Base-by-base conservation (phyloP, 805 yeast genomes). In the Limtongia smithiae region DNA sequence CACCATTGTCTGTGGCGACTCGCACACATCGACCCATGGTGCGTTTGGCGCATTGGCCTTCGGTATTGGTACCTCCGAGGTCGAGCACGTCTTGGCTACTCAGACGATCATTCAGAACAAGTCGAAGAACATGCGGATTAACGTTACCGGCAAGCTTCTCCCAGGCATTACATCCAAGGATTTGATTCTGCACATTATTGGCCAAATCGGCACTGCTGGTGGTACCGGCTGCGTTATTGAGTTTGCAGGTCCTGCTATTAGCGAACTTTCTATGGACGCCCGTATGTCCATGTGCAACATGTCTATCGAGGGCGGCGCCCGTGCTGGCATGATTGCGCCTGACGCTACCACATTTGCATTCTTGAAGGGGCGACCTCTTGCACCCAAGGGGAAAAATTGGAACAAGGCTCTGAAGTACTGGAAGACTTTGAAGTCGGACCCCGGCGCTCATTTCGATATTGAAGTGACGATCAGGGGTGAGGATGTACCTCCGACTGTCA, bases 211-310 rank as follows among this genome's bases (percentile, higher is more conserved):
- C 72, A 93, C 98, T 59, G 98, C 98, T 54, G 98, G 98, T 71
- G 98, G 98, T 73, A 93, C 97, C 51, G 98, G 98, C 46, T 75
- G 81, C 63, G 98, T 93, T 50, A 86, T 93, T 67, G 98, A 93
- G 73, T 93, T 91, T 71, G 93, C 95, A 41, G 98, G 98, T 68
- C 80, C 83, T 60, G 97, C 97, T 49, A 90, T 93, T 62, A 87
- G 85, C 69, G 80, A 77, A 56, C 77, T 93, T 55, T 80, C 95
- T 28, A 88, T 93, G 89, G 98, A 93, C 72, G 96, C 97, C 9
- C 81, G 98, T 72, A 93, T 93, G 98, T 89, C 97, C 46, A 93
- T 93, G 75, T 93, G 98, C 78, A 93, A 93, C 69, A 93, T 93
- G 98, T 83, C 97, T 39, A 91, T 93, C 64, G 98, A 93, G 74